Evolutionary conservation across 1,284 basidiomycete genomes (phyloP).

Genomic region (Fomitopsis pinicola): DNA sequence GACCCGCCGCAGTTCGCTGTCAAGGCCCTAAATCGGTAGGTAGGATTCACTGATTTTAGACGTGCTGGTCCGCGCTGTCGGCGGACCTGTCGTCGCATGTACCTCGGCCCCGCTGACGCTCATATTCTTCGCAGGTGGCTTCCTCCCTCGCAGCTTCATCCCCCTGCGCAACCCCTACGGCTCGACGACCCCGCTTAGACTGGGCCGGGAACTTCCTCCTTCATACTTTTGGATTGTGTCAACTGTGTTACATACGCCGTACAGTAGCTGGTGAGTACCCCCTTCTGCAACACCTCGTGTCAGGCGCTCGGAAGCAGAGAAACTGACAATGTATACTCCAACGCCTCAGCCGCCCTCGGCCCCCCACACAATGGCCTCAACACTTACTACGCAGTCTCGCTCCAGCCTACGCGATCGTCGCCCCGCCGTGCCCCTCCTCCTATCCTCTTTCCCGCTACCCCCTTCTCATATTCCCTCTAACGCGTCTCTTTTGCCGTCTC

Average conservation of each 20-base stretch:
- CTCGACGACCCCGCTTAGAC: neutral
- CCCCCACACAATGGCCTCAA: conserved; percentile 18
- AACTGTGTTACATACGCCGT: neutral
- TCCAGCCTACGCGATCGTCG: conserved; percentile 15
- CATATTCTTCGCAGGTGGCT: neutral
- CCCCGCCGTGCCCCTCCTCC: conserved; percentile 34
- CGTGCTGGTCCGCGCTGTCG: neutral
- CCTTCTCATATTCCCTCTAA: conserved; percentile 45
- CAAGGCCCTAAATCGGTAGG: neutral
- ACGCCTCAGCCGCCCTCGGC: neutral
- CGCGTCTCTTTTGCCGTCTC: conserved; percentile 16
- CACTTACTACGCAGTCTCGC: conserved; percentile 17
- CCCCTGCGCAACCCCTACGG: neutral
- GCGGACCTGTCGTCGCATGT: neutral
- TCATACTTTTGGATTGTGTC: neutral
- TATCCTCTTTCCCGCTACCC: conserved; percentile 48
- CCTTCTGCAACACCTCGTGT: neutral
- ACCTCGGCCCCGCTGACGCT: neutral
- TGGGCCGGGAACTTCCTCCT: neutral
- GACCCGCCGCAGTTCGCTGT: neutral
- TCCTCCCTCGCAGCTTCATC: neutral
- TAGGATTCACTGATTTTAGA: neutral
- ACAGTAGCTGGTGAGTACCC: neutral
- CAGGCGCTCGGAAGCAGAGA: neutral
- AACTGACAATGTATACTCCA: conserved; percentile 12